Evolutionary conservation across 306 rosid genomes (phyloP).

Genomic region (Luffa acutangula): DNA sequence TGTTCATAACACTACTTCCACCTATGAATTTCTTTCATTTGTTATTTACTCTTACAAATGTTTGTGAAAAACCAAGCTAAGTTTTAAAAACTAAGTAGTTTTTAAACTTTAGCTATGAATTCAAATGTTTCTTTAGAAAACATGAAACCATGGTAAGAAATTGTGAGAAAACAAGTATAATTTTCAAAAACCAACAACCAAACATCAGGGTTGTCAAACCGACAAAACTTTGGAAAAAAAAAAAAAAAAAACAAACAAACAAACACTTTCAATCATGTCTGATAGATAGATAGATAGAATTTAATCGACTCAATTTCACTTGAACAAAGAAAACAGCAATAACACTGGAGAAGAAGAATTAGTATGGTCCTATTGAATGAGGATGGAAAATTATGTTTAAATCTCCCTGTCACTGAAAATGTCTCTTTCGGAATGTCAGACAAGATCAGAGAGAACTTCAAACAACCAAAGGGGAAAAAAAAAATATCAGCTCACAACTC

Average conservation of each 20-base stretch:
- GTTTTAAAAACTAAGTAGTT: no score
- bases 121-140: no score
- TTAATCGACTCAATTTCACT: background rate
- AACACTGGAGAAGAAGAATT: background rate
- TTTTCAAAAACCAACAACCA: no score
- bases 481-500: background rate
- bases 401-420: background rate
- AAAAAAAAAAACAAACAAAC: no score
- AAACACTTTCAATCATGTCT: background rate
- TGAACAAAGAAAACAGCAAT: background rate
- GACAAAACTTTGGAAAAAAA: background rate
- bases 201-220: no score
- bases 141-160: no score
- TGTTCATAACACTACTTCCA: no score
- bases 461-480: background rate
- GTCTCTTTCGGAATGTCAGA: background rate
- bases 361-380: background rate
- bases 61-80: no score
- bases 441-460: background rate
- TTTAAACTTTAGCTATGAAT: no score
- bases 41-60: no score
- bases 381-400: background rate
- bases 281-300: background rate
- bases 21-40: no score
- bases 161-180: no score